Conservation (phyloP, 257 asterid genomes). For the Penstemon barbatus region DNA sequence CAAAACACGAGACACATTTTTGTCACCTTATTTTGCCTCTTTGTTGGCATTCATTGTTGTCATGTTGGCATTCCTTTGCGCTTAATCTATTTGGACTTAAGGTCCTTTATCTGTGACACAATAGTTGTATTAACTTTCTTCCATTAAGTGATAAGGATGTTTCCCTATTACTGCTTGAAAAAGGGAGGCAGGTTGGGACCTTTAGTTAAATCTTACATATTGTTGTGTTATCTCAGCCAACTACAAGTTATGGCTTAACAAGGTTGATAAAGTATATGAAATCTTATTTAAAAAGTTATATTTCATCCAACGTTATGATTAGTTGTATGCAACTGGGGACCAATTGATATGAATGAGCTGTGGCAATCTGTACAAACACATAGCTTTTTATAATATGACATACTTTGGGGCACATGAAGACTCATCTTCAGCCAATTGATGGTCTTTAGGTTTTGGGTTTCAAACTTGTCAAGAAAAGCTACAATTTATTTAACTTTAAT, state of each 20-base stretch:
- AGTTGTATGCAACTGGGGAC: neutral
- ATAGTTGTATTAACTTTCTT: neutral
- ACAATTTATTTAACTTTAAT: neutral
- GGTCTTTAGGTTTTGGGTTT: neutral
- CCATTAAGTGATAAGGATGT: neutral
- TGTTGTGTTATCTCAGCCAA: conserved; percentile 8
- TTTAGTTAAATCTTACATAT: neutral
- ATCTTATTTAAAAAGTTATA: neutral
- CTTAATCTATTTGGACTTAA: too few relatives aligned
- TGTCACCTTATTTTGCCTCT: too few relatives aligned
- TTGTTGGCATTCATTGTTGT: too few relatives aligned
- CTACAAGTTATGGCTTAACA: neutral
- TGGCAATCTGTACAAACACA: neutral
- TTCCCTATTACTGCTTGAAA: neutral
- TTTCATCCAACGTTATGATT: neutral
- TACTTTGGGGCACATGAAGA: neutral
- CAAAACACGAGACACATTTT: neutral
- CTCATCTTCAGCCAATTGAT: neutral
- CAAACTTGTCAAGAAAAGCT: neutral
- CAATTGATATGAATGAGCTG: neutral
- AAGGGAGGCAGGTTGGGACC: neutral
- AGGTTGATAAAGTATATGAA: conserved; percentile 1
- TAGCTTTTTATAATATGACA: neutral
- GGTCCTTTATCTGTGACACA: too few relatives aligned
- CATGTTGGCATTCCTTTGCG: too few relatives aligned